Evolutionary conservation across 2,329 filamentous ascomycete genomes (phyloP), one percentile per base, ranked within the genome.

Genomic region (Colletotrichum sp.): DNA sequence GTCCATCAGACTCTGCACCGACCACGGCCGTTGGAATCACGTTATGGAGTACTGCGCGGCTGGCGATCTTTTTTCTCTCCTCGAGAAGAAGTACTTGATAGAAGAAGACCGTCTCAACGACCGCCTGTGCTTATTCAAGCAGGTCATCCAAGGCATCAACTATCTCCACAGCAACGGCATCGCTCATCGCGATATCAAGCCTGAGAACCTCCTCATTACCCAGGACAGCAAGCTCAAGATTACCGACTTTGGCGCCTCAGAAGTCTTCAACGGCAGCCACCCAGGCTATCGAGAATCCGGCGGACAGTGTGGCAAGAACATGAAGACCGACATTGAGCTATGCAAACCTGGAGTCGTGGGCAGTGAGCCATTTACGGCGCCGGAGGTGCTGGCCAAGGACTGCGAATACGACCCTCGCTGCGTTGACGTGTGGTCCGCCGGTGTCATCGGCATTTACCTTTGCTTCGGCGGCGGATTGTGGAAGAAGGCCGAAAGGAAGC

Each of bases 1-100:
- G 83, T 96, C 95, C 0, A 86, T 96, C 71, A 92, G 93, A 34
- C 88, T 98, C 7, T 97, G 95, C 86, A 92, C 90, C 16, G 90
- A 96, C 79, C 91, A 93, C 79, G 92, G 91, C 36, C 92, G 93
- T 52, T 98, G 95, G 94, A 96, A 95, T 83, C 95, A 98, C 83
- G 95, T 98, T 72, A 98, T 98, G 96, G 95, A 98, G 83, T 98
- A 95, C 83, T 98, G 96, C 86, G 90, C 92, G 4, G 92, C 95
- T 79, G 95, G 96, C 61, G 96, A 98, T 81, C 87, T 98, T 7
- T 96, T 94, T 83, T 89, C 89, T 77, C 86, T 98, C 14, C 93
- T 98, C 52, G 91, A 93, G 78, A 93, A 93, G 82, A 90, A 91
- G 39, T 93, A 94, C 80, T 91, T 98, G 78, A 90, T 87, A 72